These are phyloP conservation scores for Pseudogymnoascus sp. DNA, from an alignment of 2,329 filamentous ascomycete species.

Conservation along the genomic window DNA sequence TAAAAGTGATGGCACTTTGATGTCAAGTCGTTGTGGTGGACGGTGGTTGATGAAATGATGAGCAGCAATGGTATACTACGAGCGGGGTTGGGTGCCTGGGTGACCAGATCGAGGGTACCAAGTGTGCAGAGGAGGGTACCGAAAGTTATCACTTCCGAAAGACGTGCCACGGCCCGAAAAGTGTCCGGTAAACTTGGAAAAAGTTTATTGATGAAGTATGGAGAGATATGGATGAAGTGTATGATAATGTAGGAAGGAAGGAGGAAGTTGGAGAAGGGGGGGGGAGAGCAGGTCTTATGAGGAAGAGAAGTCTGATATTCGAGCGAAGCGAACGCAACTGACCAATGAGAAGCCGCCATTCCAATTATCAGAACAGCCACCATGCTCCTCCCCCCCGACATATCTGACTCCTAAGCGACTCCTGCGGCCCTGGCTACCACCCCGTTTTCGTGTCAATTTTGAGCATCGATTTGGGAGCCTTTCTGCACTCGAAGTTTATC, in stretches of 20 bases:
- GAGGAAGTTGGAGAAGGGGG: constrained; percentile 23
- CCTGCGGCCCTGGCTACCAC: neutral
- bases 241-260: constrained; percentile 20
- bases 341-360: neutral
- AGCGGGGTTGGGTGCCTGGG: constrained; percentile 17
- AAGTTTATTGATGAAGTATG: constrained; percentile 19
- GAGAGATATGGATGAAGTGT: constrained; percentile 14
- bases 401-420: constrained; percentile 8
- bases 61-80: neutral
- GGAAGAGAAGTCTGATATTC: constrained; percentile 8
- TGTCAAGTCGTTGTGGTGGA: constrained; percentile 1
- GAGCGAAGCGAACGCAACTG: neutral
- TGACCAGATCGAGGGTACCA: constrained; percentile 28
- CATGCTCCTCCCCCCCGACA: neutral
- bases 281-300: constrained; percentile 22
- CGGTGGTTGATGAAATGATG: neutral
- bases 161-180: constrained; percentile 18
- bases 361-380: constrained; percentile 1
- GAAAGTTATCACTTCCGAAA: constrained; percentile 20
- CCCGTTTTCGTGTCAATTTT: neutral
- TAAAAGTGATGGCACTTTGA: constrained; percentile 16
- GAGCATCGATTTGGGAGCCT: neutral
- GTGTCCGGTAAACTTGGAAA: constrained; percentile 20
- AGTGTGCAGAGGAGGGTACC: constrained; percentile 14
- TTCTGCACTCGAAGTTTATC: neutral